These are phyloP conservation scores for Spathaspora sp. DNA, from an alignment of 805 yeast genomes.

Conservation along the genomic window DNA sequence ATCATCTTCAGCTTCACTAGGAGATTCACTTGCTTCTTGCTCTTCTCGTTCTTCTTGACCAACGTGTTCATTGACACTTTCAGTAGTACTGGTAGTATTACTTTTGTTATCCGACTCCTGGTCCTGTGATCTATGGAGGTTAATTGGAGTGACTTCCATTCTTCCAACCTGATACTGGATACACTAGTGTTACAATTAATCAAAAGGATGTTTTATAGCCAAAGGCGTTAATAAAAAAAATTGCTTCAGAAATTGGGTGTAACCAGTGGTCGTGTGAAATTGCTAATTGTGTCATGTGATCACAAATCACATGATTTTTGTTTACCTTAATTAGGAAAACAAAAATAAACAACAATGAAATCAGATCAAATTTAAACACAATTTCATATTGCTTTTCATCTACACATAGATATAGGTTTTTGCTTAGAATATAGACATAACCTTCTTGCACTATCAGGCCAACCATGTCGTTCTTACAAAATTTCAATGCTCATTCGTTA, in stretches of 20 bases:
- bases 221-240: background rate
- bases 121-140: background rate
- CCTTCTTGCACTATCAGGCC: background rate
- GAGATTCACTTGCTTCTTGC: background rate
- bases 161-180: background rate
- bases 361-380: background rate
- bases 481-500: constrained; percentile 41
- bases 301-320: background rate
- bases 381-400: background rate
- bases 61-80: background rate
- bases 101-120: background rate
- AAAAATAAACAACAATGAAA: constrained; percentile 3
- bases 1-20: background rate
- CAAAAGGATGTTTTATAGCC: background rate
- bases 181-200: no score
- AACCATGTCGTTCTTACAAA: constrained; percentile 38
- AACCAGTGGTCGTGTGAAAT: background rate
- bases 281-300: background rate
- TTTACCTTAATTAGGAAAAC: background rate
- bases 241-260: background rate
- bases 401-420: background rate
- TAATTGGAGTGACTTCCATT: constrained; percentile 9
- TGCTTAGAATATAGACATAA: background rate
- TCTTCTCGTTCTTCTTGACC: constrained; percentile 1
- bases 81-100: background rate